Percentiles rank a stretch among this genome's conserved stretches.
Conservation (phyloP, 371 early-diverging fungal species). For the Coemansia sp. region DNA sequence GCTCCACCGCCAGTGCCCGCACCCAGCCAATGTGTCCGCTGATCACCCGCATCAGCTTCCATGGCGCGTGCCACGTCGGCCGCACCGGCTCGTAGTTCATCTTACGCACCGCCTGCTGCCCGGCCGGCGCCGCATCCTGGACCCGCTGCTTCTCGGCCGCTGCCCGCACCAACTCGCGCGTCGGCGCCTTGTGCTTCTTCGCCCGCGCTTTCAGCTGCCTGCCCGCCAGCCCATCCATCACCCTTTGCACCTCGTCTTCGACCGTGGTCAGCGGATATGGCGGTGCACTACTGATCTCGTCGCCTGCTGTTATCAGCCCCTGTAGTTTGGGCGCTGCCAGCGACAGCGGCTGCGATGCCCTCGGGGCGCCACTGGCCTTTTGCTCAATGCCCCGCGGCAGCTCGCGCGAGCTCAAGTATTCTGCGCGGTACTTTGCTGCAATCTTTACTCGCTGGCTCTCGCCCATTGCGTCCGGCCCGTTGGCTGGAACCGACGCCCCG, state of each 20-base stretch:
- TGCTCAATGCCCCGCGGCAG: conserved; percentile 24
- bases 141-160: conserved; percentile 14
- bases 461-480: background rate
- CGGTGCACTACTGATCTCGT: background rate
- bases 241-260: conserved; percentile 37
- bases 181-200: conserved; percentile 41
- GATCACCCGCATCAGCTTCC: conserved; percentile 95
- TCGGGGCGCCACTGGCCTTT: background rate
- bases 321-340: background rate
- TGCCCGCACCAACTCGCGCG: conserved; percentile 30
- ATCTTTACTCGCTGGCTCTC: conserved; percentile 10
- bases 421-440: conserved; percentile 40
- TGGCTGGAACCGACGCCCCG: conserved; percentile 6
- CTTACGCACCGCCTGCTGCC: conserved; percentile 50
- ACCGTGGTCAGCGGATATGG: conserved; percentile 3
- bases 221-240: conserved; percentile 33
- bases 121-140: conserved; percentile 39
- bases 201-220: conserved; percentile 18
- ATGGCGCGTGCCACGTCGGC: conserved; percentile 97
- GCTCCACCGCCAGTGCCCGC: conserved; percentile 87
- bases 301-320: conserved; percentile 9
- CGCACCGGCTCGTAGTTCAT: conserved; percentile 27
- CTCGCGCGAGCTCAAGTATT: conserved; percentile 30
- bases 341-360: background rate
- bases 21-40: conserved; percentile 98